These are phyloP conservation scores for Aspergillus sp. DNA, from an alignment of 2,329 filamentous ascomycete species.

Conservation along the genomic window DNA sequence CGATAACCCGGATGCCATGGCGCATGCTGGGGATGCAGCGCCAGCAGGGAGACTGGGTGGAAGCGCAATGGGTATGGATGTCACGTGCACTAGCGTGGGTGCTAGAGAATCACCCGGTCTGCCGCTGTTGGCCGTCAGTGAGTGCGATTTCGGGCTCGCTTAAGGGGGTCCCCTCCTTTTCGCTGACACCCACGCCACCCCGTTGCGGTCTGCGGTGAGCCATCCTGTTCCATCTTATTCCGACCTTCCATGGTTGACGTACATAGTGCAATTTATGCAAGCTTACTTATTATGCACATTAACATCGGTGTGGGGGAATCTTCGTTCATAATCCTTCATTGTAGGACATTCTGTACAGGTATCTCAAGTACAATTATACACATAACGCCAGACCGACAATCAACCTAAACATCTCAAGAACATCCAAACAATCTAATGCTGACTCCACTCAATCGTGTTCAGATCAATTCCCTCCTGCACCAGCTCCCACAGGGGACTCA, in stretches of 20 bases:
- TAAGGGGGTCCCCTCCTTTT: slow-evolving; percentile 21
- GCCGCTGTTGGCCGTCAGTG: slow-evolving; percentile 7
- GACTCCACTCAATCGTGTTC: slow-evolving; percentile 96
- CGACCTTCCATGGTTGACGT: neutral
- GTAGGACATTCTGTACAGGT: too few relatives aligned
- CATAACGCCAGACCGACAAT: neutral
- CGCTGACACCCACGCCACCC: slow-evolving; percentile 30
- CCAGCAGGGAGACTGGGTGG: slow-evolving; percentile 28
- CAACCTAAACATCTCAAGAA: slow-evolving; percentile 13
- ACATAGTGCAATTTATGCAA: neutral
- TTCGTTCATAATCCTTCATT: too few relatives aligned
- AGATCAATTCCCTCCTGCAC: slow-evolving; percentile 96
- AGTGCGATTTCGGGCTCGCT: slow-evolving; percentile 15
- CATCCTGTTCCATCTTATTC: neutral
- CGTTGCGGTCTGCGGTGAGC: slow-evolving; percentile 22
- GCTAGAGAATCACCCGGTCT: slow-evolving; percentile 36
- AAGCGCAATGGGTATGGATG: slow-evolving; percentile 28
- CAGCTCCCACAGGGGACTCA: slow-evolving; percentile 95
- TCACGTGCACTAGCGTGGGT: slow-evolving; percentile 28
- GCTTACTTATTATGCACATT: too few relatives aligned
- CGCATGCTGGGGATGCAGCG: slow-evolving; percentile 12
- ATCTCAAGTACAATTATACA: too few relatives aligned
- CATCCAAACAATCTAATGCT: slow-evolving; percentile 55
- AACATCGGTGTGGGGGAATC: too few relatives aligned
- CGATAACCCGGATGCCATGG: neutral